Conservation (phyloP, 345 rosid genomes). For the Erucastrum elatum region DNA sequence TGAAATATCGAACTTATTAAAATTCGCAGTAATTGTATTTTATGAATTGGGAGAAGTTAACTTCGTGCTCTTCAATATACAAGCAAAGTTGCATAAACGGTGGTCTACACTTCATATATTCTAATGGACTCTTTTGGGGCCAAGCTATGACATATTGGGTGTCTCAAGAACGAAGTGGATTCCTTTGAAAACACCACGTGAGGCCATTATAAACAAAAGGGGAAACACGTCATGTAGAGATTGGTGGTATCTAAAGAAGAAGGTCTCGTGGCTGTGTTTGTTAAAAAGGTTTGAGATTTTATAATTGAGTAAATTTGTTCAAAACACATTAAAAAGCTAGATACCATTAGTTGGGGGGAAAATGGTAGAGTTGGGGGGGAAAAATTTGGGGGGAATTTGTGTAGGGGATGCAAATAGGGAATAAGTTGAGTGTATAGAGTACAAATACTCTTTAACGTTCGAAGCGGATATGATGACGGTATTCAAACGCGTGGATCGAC, state of each 20-base stretch:
- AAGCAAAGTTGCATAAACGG: background rate
- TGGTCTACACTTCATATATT: background rate
- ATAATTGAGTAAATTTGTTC: no score
- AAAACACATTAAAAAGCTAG: no score
- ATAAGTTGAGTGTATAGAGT: no score
- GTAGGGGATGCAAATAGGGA: no score
- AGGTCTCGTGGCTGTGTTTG: conserved; percentile 11
- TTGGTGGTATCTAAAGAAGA: conserved; percentile 25
- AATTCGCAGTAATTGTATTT: background rate
- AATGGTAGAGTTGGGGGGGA: no score
- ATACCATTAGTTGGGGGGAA: no score
- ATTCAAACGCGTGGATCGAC: conserved; percentile 1
- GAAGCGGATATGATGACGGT: conserved; percentile 22
- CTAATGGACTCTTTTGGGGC: conserved; percentile 5
- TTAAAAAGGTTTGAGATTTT: conserved; percentile 19
- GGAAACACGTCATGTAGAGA: conserved; percentile 16
- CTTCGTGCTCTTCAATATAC: background rate
- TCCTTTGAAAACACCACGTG: conserved; percentile 26
- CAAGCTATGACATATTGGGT: conserved; percentile 18
- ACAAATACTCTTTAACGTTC: no score
- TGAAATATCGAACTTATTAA: background rate
- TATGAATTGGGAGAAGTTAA: background rate
- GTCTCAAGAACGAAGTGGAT: conserved; percentile 7
- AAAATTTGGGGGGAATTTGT: no score
- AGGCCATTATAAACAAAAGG: conserved; percentile 7